phyloP scores from a whole-genome alignment of 192 early-diverging fungal genomes.

The Cetraspora pellucida region DNA sequence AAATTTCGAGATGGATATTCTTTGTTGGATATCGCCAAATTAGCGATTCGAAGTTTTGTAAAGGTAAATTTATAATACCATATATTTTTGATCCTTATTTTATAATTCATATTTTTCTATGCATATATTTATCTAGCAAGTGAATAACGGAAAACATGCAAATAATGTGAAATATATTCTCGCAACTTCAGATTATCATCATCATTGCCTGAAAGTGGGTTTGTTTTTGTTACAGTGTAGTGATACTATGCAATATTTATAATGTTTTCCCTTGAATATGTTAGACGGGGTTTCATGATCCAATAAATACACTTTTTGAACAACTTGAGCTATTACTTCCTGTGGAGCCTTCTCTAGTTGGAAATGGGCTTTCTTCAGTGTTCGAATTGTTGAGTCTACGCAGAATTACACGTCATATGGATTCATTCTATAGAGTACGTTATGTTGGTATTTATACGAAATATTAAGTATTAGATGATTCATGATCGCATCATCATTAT shows the following conservation, averaged over 20 bases:
- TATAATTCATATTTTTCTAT: not conserved
- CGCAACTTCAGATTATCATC: not conserved
- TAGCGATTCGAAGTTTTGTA: conserved; percentile 2
- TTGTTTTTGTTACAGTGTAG: not conserved
- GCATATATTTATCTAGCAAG: not conserved
- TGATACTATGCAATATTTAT: no score
- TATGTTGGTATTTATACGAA: not conserved
- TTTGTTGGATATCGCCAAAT: conserved; percentile 8
- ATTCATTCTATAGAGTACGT: conserved; percentile 15
- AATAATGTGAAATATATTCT: conserved; percentile 4
- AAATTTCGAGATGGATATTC: not conserved
- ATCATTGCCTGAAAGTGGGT: conserved; percentile 6
- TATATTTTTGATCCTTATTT: no score
- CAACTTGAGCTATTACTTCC: conserved; percentile 17
- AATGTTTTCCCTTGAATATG: not conserved
- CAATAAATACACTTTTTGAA: conserved; percentile 17
- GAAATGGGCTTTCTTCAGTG: not conserved
- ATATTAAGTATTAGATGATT: no score
- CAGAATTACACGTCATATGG: not conserved
- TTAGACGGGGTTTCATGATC: not conserved
- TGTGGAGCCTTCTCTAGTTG: not conserved
- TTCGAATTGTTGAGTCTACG: conserved; percentile 7
- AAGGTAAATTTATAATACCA: not conserved
- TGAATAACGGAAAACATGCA: conserved; percentile 4
- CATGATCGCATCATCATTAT: not conserved